phyloP scores from a whole-genome alignment of 2,329 filamentous ascomycete genomes.

The Phialophora verrucosa region DNA sequence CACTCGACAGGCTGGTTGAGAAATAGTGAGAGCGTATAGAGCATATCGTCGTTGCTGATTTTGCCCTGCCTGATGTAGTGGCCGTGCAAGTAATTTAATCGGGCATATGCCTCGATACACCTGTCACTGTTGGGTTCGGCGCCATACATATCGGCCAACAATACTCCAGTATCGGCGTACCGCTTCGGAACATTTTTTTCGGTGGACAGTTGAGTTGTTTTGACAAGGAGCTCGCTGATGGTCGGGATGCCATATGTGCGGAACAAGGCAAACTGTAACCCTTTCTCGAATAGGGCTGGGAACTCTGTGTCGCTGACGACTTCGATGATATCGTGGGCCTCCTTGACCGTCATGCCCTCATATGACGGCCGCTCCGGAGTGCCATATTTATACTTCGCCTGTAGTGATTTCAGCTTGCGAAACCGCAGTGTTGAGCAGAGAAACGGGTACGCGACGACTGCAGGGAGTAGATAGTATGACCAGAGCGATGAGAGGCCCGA shows the following conservation, averaged over 20 bases:
- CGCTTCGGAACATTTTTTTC: conserved; percentile 58
- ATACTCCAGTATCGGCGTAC: conserved; percentile 58
- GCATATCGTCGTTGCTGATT: conserved; percentile 67
- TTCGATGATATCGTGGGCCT: conserved; percentile 37
- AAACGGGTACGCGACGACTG: conserved; percentile 33
- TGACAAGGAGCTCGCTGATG: conserved; percentile 57
- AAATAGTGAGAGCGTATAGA: conserved; percentile 70
- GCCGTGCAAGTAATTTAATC: conserved; percentile 68
- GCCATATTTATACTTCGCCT: conserved; percentile 36
- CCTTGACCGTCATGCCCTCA: conserved; percentile 57
- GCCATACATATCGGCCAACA: conserved; percentile 58
- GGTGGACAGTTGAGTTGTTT: conserved; percentile 57
- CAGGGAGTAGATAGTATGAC: conserved; percentile 33
- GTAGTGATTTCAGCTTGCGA: conserved; percentile 32
- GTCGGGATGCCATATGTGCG: conserved; percentile 63
- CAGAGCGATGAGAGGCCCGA: conserved; percentile 29
- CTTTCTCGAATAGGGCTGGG: conserved; percentile 37
- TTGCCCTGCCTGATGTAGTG: conserved; percentile 63
- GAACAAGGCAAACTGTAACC: conserved; percentile 40
- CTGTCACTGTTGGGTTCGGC: conserved; percentile 48
- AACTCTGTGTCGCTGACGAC: conserved; percentile 36
- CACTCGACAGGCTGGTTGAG: conserved; percentile 69
- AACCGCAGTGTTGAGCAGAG: conserved; percentile 36
- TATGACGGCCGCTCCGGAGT: conserved; percentile 34
- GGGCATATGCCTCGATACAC: conserved; percentile 60